Conservation (phyloP, 768 basidiomycete genomes). For the Neoboletus magnificus region DNA sequence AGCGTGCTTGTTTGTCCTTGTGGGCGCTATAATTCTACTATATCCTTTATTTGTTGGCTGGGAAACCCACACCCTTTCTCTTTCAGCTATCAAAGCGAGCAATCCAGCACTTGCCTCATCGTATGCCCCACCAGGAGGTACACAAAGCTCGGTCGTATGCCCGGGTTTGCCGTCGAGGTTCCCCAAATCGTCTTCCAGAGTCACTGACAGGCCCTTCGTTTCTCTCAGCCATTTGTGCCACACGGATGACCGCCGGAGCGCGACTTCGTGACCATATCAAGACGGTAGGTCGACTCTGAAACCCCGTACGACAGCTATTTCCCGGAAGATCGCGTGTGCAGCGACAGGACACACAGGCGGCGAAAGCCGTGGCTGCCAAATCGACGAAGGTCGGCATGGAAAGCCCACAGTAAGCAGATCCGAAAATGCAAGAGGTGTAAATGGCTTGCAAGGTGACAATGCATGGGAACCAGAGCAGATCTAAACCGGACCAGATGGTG, state of each 20-base stretch:
- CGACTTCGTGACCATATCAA: background rate
- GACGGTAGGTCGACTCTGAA: background rate
- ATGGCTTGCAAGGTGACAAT: conserved; percentile 2
- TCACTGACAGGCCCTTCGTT: background rate
- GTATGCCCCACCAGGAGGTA: background rate
- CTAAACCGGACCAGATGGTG: background rate
- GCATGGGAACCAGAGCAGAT: background rate
- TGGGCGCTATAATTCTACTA: conserved; percentile 33
- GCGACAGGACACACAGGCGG: background rate
- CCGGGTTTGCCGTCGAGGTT: background rate
- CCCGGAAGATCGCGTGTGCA: background rate
- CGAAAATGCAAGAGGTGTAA: background rate
- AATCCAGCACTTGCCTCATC: background rate
- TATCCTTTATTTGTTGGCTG: conserved; percentile 31
- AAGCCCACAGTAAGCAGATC: background rate
- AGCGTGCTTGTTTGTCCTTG: conserved; percentile 46
- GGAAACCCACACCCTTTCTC: conserved; percentile 13
- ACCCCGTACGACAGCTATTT: background rate
- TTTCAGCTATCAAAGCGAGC: conserved; percentile 4
- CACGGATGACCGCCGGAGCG: background rate
- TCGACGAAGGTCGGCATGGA: background rate
- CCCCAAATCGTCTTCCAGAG: conserved; percentile 1
- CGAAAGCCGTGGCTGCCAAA: conserved; percentile 3
- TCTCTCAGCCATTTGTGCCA: background rate
- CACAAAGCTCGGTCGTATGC: background rate